Evolutionary conservation across 208 protist species (phyloP).

Genomic region (Naegleria lovaniensis): DNA sequence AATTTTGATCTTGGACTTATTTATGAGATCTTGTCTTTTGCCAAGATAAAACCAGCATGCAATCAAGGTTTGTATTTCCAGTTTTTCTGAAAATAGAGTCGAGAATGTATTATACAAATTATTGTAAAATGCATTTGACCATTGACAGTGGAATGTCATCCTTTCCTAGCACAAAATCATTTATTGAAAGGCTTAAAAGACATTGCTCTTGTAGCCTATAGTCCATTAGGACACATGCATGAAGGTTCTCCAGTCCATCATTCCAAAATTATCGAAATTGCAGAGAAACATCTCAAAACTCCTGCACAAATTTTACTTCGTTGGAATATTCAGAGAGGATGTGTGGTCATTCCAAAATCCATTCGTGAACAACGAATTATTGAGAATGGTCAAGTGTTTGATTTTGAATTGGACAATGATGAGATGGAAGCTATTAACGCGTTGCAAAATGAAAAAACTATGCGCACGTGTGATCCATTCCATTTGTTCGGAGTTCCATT

Average conservation of each 20-base stretch:
- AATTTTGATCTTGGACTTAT: constrained; percentile 44
- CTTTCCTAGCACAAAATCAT: neutral
- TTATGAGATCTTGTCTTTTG: constrained; percentile 28
- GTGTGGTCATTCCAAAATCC: constrained; percentile 78
- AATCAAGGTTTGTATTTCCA: constrained; percentile 39
- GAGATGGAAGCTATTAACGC: neutral
- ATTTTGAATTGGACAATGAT: constrained; percentile 13
- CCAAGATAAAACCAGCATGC: constrained; percentile 31
- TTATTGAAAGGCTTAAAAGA: neutral
- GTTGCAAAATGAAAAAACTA: neutral
- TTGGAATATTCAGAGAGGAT: constrained; percentile 56
- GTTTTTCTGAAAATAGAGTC: too few relatives aligned
- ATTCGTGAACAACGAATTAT: constrained; percentile 32
- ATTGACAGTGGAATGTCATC: constrained; percentile 3
- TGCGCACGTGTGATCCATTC: neutral
- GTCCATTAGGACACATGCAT: neutral
- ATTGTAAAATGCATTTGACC: too few relatives aligned
- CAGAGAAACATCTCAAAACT: constrained; percentile 30
- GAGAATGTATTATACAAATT: too few relatives aligned
- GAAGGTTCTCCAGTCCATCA: neutral
- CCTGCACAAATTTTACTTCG: constrained; percentile 61
- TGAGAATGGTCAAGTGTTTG: neutral
- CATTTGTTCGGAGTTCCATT: too few relatives aligned
- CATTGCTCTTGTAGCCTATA: neutral
- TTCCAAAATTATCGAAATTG: constrained; percentile 15